Percentiles rank a stretch among this genome's conserved stretches.
Evolutionary conservation across 75 land plant species (phyloP).

Genomic region (Adiantum capillusveneris): DNA sequence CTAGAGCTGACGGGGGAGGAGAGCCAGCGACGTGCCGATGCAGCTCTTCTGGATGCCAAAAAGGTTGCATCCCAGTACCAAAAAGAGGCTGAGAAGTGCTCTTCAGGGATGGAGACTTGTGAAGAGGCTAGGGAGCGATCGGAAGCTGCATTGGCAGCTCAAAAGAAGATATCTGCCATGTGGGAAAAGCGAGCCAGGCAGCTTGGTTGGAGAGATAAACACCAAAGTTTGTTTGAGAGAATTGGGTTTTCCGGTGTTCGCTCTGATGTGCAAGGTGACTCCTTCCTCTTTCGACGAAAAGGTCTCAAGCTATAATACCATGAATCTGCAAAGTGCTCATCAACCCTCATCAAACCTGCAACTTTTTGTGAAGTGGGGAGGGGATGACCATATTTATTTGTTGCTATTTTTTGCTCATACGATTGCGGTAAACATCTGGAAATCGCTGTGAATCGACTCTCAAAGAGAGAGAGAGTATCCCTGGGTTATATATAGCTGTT

Average conservation of each 20-base stretch:
- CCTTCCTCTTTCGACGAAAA: too few relatives aligned
- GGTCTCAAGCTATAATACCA: too few relatives aligned
- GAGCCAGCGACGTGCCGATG: conserved; percentile 16
- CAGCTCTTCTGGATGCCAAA: conserved; percentile 22
- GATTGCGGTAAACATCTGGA: too few relatives aligned
- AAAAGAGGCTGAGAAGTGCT: conserved; percentile 32
- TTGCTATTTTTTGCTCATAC: too few relatives aligned
- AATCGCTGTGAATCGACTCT: too few relatives aligned
- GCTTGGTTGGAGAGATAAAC: conserved; percentile 21
- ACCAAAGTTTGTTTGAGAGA: not conserved
- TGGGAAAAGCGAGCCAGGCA: conserved; percentile 17
- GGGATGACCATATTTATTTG: too few relatives aligned
- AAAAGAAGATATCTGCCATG: conserved; percentile 13
- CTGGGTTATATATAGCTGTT: too few relatives aligned
- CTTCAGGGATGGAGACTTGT: conserved; percentile 24
- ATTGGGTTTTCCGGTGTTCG: not conserved
- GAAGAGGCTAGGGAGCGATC: conserved; percentile 26
- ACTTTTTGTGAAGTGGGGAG: too few relatives aligned
- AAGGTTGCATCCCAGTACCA: conserved; percentile 28
- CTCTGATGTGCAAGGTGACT: too few relatives aligned
- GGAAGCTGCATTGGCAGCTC: conserved; percentile 16
- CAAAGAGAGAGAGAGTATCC: too few relatives aligned
- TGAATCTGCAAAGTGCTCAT: too few relatives aligned
- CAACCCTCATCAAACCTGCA: too few relatives aligned
- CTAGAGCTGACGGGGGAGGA: conserved; percentile 17